A percentile compares a stretch with the other conserved stretches of the same genome.
phyloP scores from a whole-genome alignment of 2,329 filamentous ascomycete species.

The Colletotrichum shisoi region DNA sequence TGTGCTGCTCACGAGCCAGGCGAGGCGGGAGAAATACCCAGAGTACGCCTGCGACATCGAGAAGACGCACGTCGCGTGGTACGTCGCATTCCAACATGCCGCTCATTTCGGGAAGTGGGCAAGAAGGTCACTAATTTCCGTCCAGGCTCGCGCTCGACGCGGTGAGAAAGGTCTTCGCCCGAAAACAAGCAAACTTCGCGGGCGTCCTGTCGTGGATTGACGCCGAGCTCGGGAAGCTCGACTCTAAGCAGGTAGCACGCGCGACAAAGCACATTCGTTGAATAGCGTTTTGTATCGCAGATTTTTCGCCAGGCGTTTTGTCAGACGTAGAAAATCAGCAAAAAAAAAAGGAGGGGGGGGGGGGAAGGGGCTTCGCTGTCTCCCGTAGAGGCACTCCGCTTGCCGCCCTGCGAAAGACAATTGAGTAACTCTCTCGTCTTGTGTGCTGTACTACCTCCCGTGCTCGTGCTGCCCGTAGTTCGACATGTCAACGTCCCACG shows the following conservation, averaged over 20 bases:
- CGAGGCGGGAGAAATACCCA: slow-evolving; percentile 55
- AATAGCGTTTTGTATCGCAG: neutral
- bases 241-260: slow-evolving; percentile 25
- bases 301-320: neutral
- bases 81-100: slow-evolving; percentile 46
- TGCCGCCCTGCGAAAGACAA: neutral
- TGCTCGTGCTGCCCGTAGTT: neutral
- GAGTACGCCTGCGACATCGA: slow-evolving; percentile 67
- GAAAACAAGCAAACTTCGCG: slow-evolving; percentile 32
- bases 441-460: neutral
- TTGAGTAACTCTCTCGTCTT: neutral
- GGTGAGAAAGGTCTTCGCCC: slow-evolving; percentile 12
- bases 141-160: slow-evolving; percentile 36
- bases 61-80: slow-evolving; percentile 69
- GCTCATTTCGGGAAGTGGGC: no score
- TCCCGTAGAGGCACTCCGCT: neutral
- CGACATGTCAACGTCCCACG: neutral
- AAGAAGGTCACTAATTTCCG: no score
- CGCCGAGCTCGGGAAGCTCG: slow-evolving; percentile 21
- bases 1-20: slow-evolving; percentile 67
- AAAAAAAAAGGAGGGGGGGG: no score
- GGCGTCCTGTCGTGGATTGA: slow-evolving; percentile 32
- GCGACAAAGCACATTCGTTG: slow-evolving; percentile 11
- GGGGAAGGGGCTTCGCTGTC: neutral
- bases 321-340: neutral